Base-by-base conservation (phyloP, 768 basidiomycete species). In the Mrakia gelida region DNA sequence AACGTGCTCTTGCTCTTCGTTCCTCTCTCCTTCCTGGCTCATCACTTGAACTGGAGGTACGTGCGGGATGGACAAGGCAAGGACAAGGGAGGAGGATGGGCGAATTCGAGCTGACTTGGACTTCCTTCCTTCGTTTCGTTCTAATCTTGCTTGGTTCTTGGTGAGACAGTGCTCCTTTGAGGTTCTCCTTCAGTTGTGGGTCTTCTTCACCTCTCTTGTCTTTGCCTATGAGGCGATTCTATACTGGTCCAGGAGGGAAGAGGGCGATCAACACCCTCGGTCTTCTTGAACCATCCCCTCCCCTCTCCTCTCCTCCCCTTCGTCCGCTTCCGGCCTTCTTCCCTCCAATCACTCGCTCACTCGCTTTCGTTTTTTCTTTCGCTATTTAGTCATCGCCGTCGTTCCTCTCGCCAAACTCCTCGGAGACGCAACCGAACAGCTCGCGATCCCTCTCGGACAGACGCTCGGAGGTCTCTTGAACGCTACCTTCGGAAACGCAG, bases 371-470 rank as follows among this genome's bases (percentile, higher is more conserved):
- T 16, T 13, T 41, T 28, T 13, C 0, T 38, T 13, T 6, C 56
- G 1, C 30, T 54, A 92, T 84, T 90, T 90, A 80, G 94, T 94
- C 83, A 81, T 93, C 62, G 92, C 93, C 16, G 93, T 95, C 81
- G 86, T 95, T 75, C 95, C 95, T 38, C 88, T 97, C 41, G 95
- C 92, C 92, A 84, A 87, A 92, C 87, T 91, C 91, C 0, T 83
- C 18, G 85, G 85, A 21, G 84, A 84, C 77, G 81, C 81, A 32
- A 85, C 85, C 6, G 84, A 85, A 77, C 84, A 84, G 80, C 80
- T 84, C 9, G 81, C 83, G 21, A 83, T 90, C 70, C 89, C 89
- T 81, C 86, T 95, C 68, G 94, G 94, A 7, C 89, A 94, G 81
- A 95, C 93, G 0, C 86, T 95, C 45, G 92, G 75, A 28, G 72